Evolutionary conservation across 345 rosid genomes (phyloP), one percentile per base, ranked within the genome.

Genomic region (Pistacia vera): DNA sequence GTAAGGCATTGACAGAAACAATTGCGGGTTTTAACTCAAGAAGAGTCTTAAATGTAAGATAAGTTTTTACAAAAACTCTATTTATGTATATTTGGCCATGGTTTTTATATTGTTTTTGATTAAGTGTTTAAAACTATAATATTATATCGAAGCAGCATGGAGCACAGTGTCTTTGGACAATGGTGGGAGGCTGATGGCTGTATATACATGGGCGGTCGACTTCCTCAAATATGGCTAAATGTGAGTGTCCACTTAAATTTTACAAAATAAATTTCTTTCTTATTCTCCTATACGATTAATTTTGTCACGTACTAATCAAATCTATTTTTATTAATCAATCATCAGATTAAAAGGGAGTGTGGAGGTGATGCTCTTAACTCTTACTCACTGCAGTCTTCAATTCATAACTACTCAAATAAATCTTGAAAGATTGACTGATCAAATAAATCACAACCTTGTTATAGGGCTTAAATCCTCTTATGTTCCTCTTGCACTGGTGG

Each of bases 131-230:
- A 64, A 14, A 66, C 49, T 6, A 46, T 13, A 30, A 4, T 6
- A 25, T 33, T 57, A 14, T 9, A 16, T 76, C 85, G 79, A 81
- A 87, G 74, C 38, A 83, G 68, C 51, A 79, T 81, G 77, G 92
- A 88, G 74, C 92, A 92, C 81, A 95, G 90, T 55, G 88, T 77
- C 0, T 78, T 83, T 2, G 99, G 97, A 46, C 97, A 95, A 54
- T 91, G 98, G 96, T 70, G 93, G 18, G 99, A 98, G 99, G 99
- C 81, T 95, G 17, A 95, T 95, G 99, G 99, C 99, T 6, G 97
- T 63, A 95, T 95, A 64, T 95, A 95, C 87, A 95, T 95, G 99
- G 97, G 99, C 7, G 98, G 99, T 2, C 84, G 99, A 68, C 72
- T 95, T 65, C 99, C 99, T 51, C 99, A 95, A 20, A 93, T 95